Evolutionary conservation across 176 grass and related monocot genomes (phyloP).

Genomic region (Dactylis glomerata): DNA sequence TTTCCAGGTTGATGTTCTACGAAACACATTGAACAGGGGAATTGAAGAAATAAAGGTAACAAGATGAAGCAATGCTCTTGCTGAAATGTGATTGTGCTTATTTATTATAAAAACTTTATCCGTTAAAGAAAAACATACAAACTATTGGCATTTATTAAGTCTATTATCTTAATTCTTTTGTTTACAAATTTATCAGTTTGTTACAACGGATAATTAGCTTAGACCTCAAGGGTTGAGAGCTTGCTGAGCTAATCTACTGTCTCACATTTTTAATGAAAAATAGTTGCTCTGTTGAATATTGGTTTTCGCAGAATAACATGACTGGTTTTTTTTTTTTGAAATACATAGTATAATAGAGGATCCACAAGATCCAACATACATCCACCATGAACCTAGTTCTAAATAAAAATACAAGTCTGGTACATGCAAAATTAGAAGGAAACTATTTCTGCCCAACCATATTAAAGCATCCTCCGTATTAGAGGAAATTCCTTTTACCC

Average conservation of each 20-base stretch:
- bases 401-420: background rate
- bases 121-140: too few species aligned
- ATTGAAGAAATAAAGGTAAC: slow-evolving; percentile 67
- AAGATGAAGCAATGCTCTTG: slow-evolving; percentile 6
- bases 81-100: background rate
- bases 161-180: slow-evolving; percentile 2
- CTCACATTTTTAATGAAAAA: background rate
- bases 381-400: background rate
- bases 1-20: slow-evolving; percentile 49
- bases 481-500: background rate
- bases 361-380: background rate
- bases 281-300: background rate
- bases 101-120: too few species aligned
- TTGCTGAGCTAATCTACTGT: background rate
- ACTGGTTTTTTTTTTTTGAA: background rate
- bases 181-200: slow-evolving; percentile 1
- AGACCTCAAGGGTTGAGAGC: background rate
- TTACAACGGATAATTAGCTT: background rate
- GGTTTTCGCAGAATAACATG: background rate
- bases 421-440: background rate
- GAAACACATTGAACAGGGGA: slow-evolving; percentile 45
- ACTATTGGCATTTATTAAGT: slow-evolving; percentile 7
- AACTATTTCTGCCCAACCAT: background rate
- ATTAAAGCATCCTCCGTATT: background rate
- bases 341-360: background rate